Evolutionary conservation across 2,329 filamentous ascomycete species (phyloP), one percentile per base, ranked within the genome.

Genomic region (Xylariaceae sp.): DNA sequence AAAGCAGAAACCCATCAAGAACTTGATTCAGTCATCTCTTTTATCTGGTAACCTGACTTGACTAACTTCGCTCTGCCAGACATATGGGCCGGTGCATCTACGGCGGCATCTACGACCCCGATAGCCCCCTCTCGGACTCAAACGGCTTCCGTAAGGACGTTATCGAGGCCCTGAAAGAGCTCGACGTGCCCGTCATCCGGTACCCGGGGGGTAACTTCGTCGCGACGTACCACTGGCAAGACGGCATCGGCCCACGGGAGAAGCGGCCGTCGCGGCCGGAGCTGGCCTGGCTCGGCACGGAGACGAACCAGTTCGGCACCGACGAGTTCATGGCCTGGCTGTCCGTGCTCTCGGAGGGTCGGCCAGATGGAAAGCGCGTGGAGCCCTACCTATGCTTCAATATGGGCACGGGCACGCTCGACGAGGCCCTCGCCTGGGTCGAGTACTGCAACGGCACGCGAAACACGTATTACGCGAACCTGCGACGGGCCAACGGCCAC

Each of bases 1-100:
- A 23, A 41, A n/a, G 26, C n/a, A 24, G 8, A 4, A n/a, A 12
- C 23, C n/a, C n/a, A 2, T 33, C 6, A 29, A 14, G 24, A 29
- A 28, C 23, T n/a, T n/a, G n/a, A n/a, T n/a, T n/a, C 4, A 29
- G 24, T 1, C 2, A 37, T 31, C 6, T 14, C 31, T 12, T 28
- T 11, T 24, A 26, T 11, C 9, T 12, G 28, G 5, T 14, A 45
- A 39, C 36, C 50, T 59, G 4, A 46, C 50, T 6, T 4, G 29
- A 39, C 19, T 24, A 41, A 21, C 26, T 17, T 33, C 11, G 16
- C 21, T 9, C n/a, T 43, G 9, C 36, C 44, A 91, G 89, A 67
- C 91, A 95, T 74, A 95, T 95, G 90, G 91, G 91, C 67, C 86
- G 91, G 60, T 95, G 91, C 78, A 92, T 95, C 69, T 94, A 95